Base-by-base conservation (phyloP, 345 rosid species). In the Theobroma cacao region DNA sequence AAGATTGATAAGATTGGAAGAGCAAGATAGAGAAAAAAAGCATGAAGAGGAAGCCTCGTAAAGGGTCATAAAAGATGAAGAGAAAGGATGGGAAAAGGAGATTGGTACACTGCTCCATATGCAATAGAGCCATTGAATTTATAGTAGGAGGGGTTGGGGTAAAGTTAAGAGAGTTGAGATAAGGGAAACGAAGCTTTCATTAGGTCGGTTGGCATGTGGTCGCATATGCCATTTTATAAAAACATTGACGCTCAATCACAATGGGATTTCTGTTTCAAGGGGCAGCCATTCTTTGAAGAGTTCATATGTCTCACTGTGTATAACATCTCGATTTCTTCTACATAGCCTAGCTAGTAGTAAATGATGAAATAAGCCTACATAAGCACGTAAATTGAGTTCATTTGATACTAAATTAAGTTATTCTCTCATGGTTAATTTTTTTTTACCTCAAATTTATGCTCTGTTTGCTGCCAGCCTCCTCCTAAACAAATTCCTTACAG, bases 121-220 rank as follows among this genome's bases (percentile, higher is more conserved):
- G 52, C 77, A 28, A 8, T 60, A 63, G 13, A 43, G 56, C 28
- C 26, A 47, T 26, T 45, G 69, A 12, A 62, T 47, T 75, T 75
- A 61, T 75, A 62, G n/a, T 41, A 75, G 69, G 33, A 24, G 55
- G 20, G 43, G 30, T 15, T 26, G 74, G 20, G 65, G 14, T 18
- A 34, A 62, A 6, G 8, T 22, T 33, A 9, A 2, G 18, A 55
- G 61, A 33, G 18, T 0, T 28, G 36, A 72, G 17, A 31, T 22
- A 38, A 22, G 55, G 20, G 22, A 22, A 26, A 45, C 45, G 36
- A 7, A 10, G 69, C 76, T 69, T 59, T 78, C 40, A 67, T 41
- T 59, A 18, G 60, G 80, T 71, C 62, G 70, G 70, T 40, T n/a
- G 13, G 34, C 67, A 40, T 56, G 75, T 77, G 48, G 15, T 14